These are phyloP conservation scores for Dactylella cylindrospora DNA, from an alignment of 2,329 filamentous ascomycete genomes.

Conservation along the genomic window DNA sequence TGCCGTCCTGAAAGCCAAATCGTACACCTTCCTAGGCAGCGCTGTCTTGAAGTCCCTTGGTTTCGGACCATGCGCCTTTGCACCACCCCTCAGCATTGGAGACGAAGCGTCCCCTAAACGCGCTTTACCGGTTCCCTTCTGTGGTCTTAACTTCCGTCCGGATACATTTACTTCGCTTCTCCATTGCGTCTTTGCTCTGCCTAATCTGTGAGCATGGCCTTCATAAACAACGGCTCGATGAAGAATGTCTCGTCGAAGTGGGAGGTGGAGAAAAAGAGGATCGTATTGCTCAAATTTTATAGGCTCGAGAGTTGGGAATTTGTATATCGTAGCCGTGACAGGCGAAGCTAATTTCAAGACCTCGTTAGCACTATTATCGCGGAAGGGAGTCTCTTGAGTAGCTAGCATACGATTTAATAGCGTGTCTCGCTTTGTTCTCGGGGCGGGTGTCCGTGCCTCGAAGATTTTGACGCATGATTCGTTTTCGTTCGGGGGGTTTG, in stretches of 20 bases:
- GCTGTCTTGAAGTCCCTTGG: slow-evolving; percentile 85
- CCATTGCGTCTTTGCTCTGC: slow-evolving; percentile 80
- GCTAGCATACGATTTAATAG: slow-evolving; percentile 29
- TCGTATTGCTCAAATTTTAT: slow-evolving; percentile 74
- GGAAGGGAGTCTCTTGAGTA: neutral
- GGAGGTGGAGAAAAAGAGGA: slow-evolving; percentile 78
- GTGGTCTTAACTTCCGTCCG: slow-evolving; percentile 74
- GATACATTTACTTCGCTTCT: slow-evolving; percentile 82
- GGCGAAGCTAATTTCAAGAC: slow-evolving; percentile 14
- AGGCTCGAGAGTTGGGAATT: slow-evolving; percentile 87
- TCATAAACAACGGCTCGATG: slow-evolving; percentile 92
- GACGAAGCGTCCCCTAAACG: slow-evolving; percentile 79
- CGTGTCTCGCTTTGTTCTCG: slow-evolving; percentile 16
- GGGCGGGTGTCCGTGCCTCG: slow-evolving; percentile 11
- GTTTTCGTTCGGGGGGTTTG: slow-evolving; percentile 7
- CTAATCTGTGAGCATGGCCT: slow-evolving; percentile 82
- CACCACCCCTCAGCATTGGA: slow-evolving; percentile 79
- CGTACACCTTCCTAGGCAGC: slow-evolving; percentile 86
- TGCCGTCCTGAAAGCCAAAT: slow-evolving; percentile 91
- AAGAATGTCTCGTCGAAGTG: slow-evolving; percentile 84
- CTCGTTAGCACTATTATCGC: neutral
- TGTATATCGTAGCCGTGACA: slow-evolving; percentile 82
- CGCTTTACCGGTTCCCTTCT: slow-evolving; percentile 82
- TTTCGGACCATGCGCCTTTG: slow-evolving; percentile 85
- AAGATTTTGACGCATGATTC: slow-evolving; percentile 28